Base-by-base conservation (phyloP, 2,329 filamentous ascomycete genomes). In the Aspergillus ruber region DNA sequence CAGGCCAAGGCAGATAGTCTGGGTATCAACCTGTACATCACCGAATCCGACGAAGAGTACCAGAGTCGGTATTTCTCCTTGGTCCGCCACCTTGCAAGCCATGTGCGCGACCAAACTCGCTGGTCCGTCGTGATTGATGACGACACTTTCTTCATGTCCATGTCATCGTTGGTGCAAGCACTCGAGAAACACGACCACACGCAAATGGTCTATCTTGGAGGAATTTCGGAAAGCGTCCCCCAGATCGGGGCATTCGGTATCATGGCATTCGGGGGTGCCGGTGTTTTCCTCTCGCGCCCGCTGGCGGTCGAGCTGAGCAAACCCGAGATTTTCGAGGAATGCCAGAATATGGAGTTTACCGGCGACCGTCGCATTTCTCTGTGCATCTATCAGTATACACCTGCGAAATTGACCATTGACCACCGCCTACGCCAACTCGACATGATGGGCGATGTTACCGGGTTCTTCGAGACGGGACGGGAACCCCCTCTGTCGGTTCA, bases 91-190 rank as follows among this genome's bases (percentile, higher is more conserved):
- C 70, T 83, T 50, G 63, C 78, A 20, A 59, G 69, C 20, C 66
- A 73, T 43, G 61, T 68, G 27, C 71, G 65, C 8, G 61, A 71
- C 0, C 56, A 69, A 12, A 80, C 78, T 0, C 66, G 69, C 27
- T 84, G 81, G 80, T 72, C 75, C 12, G 75, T 73, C 41, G 68
- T 83, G 43, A 73, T 83, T 33, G 80, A 84, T 57, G 81, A 84
- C 56, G 81, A 84, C 55, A 84, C 81, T 1, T 83, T 84, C 61
- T 83, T 83, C 60, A 74, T 77, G 2, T 79, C 76, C 2, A 72
- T 83, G 40, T 62, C 74, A 44, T 69, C 70, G 0, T 66, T 84
- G 13, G 67, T 74, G 18, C 61, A 72, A n/a, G 68, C 73, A 5
- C 70, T 83, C 2, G 57, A 56, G 29, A 59, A 65, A 33, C 72